These are phyloP conservation scores for Picea abies DNA, from an alignment of 83 land plant species.

Conservation along the genomic window DNA sequence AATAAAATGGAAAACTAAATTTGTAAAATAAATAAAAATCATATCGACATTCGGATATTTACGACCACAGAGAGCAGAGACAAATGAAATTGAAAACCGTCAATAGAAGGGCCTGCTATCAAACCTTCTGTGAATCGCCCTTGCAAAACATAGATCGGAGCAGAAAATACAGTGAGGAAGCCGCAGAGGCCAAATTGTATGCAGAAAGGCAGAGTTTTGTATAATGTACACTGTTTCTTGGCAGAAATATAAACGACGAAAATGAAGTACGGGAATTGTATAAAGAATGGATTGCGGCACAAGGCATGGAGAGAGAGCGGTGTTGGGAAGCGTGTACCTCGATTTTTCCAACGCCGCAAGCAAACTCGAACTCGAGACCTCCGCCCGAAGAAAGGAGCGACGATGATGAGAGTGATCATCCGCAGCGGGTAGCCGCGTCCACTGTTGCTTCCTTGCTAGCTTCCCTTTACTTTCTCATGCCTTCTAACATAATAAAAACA, in stretches of 20 bases:
- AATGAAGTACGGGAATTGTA: not conserved
- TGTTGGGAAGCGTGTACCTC: constrained; percentile 24
- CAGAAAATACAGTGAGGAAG: not conserved
- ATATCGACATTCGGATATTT: too few relatives aligned
- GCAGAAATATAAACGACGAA: not conserved
- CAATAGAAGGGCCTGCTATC: not conserved
- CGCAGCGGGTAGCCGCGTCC: not conserved
- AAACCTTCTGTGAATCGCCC: not conserved
- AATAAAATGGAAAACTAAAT: too few relatives aligned
- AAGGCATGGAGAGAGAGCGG: constrained; percentile 26
- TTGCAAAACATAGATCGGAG: not conserved
- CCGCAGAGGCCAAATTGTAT: not conserved
- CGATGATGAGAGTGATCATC: not conserved
- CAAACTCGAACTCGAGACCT: not conserved
- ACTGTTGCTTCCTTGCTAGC: not conserved
- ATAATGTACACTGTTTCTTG: not conserved
- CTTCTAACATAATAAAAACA: not conserved
- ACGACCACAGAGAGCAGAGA: too few relatives aligned
- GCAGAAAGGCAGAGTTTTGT: not conserved
- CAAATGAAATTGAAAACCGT: too few relatives aligned
- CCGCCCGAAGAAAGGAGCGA: not conserved
- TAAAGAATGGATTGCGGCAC: constrained; percentile 31
- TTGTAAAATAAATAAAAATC: too few relatives aligned
- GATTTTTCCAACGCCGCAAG: not conserved
- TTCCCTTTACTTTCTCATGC: not conserved